Evolutionary conservation across 768 basidiomycete species (phyloP), one percentile per base, ranked within the genome.

Genomic region (Phallus indusiatus): DNA sequence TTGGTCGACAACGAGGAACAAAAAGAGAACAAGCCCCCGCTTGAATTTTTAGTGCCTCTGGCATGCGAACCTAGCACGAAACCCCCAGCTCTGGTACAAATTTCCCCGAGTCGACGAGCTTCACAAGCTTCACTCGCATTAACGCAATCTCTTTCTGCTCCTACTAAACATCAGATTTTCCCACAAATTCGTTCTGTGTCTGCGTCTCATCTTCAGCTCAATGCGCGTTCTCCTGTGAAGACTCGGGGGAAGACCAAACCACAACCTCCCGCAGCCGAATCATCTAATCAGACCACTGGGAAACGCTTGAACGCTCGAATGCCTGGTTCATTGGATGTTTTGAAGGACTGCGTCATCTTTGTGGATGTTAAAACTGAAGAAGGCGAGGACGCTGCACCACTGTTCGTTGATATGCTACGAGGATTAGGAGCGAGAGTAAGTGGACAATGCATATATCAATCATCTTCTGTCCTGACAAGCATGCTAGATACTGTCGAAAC

Each of bases 401-500:
- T 92, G 64, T 94, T 94, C 65, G 80, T 85, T 14, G 88, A 94
- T 52, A 90, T 94, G 86, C 70, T 94, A 63, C 80, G 80, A 63
- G 77, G 78, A 33, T 73, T 93, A 10, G 94, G 93, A 18, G 93
- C 93, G 48, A 82, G 81, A 77, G 93, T 93, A 63, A 61, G 79
- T 68, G 9, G 9, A 53, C 42, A 42, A 11, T 48, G 7, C 20
- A 17, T 21, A n/a, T 46, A 20, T 22, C 28, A 20, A n/a, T 22
- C 34, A 16, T 58, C 4, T 20, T 51, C 22, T 18, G n/a, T n/a
- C n/a, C n/a, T n/a, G n/a, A n/a, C n/a, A n/a, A 24, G 28, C 50
- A 16, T 17, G 10, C 46, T 60, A 88, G 84, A 79, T 87, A 49
- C 70, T 86, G 60, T 73, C 76, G 54, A 79, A 87, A 56, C 80